Conservation (phyloP, 75 land plant genomes). For the Cunninghamia lanceolata region DNA sequence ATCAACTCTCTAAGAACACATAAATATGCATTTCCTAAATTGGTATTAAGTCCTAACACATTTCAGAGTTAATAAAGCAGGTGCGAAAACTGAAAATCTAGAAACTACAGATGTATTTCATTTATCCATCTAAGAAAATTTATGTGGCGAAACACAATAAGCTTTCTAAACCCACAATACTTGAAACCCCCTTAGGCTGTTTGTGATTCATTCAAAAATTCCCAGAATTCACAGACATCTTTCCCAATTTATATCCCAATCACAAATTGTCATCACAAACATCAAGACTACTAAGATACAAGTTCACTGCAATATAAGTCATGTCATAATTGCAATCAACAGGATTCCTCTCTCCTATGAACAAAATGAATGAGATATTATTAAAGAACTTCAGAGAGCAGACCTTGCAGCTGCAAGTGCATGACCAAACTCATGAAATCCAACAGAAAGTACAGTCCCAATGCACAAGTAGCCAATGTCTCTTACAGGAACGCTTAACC, state of each 20-base stretch:
- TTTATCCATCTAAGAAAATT: background rate
- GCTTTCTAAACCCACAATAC: no score
- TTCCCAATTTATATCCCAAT: background rate
- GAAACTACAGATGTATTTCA: background rate
- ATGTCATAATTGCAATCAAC: background rate
- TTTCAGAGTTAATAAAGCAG: background rate
- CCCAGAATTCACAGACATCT: background rate
- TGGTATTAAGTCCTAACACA: background rate
- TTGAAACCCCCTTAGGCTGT: no score
- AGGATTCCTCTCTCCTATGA: background rate
- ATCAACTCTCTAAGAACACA: background rate
- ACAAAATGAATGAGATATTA: conserved; percentile 2
- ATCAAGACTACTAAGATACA: background rate
- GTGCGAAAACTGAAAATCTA: background rate
- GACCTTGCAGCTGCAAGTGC: conserved; percentile 83
- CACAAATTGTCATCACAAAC: no score
- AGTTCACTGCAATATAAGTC: background rate
- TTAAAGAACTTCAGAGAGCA: conserved; percentile 1
- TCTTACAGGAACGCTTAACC: conserved; percentile 31
- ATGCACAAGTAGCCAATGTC: conserved; percentile 33
- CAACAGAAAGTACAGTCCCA: conserved; percentile 49
- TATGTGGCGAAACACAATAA: no score
- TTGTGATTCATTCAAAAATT: background rate
- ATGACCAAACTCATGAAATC: conserved; percentile 83
- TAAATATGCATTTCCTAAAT: background rate